Conservation (phyloP, 2,329 filamentous ascomycete genomes). For the Colletotrichum musae region DNA sequence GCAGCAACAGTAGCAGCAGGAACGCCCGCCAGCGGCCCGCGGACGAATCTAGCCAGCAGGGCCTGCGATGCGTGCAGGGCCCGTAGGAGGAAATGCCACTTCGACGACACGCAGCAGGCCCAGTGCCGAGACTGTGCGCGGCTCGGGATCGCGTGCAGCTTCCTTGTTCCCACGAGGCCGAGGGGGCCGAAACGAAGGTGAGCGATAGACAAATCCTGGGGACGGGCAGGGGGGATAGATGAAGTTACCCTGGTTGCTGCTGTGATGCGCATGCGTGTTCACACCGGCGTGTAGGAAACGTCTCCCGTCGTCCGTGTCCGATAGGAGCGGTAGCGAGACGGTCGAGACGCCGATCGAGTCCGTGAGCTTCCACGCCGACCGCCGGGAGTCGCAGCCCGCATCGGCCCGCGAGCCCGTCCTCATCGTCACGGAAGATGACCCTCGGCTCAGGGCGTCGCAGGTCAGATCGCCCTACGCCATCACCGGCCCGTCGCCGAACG, state of each 20-base stretch:
- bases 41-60: conserved; percentile 41
- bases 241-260: neutral
- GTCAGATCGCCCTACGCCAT: conserved; percentile 6
- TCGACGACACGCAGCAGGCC: conserved; percentile 19
- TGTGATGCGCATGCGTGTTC: neutral
- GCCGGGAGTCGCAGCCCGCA: neutral
- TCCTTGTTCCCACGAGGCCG: conserved; percentile 45
- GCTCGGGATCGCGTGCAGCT: conserved; percentile 44
- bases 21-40: neutral
- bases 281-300: conserved; percentile 26
- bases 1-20: neutral
- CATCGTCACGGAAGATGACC: neutral
- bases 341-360: neutral
- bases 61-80: conserved; percentile 47
- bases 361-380: neutral
- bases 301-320: conserved; percentile 29
- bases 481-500: conserved; percentile 10
- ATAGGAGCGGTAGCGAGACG: conserved; percentile 18
- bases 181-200: conserved; percentile 46
- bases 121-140: conserved; percentile 42
- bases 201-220: conserved; percentile 15
- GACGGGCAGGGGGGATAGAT: neutral
- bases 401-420: conserved; percentile 14
- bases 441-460: conserved; percentile 6
- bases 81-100: conserved; percentile 45